phyloP scores from a whole-genome alignment of 192 early-diverging fungal genomes.

The Thoreauomyces humboldtii region DNA sequence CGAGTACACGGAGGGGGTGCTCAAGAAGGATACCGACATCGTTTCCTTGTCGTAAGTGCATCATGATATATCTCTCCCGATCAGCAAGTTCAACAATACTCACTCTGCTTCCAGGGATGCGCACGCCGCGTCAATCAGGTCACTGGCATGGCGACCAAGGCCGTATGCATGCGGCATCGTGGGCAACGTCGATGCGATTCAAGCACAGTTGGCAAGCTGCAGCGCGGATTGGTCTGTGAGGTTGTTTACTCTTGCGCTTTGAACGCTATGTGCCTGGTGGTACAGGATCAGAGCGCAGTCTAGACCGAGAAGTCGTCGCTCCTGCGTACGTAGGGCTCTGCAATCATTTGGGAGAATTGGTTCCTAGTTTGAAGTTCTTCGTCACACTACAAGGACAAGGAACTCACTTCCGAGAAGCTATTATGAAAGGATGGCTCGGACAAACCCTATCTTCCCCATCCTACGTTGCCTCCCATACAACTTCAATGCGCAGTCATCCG shows the following conservation, averaged over 20 bases:
- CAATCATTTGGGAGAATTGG: no score
- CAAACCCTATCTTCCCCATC: no score
- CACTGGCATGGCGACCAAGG: conserved; percentile 64
- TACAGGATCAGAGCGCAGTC: no score
- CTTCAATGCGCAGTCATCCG: no score
- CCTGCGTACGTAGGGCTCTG: no score
- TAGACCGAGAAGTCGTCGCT: no score
- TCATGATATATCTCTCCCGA: background rate
- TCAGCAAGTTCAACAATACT: background rate
- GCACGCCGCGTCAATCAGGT: conserved; percentile 24
- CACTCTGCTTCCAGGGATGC: conserved; percentile 42
- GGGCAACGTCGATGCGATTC: background rate
- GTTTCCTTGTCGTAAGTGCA: background rate
- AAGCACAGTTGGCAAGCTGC: conserved; percentile 59
- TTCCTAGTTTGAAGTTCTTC: no score
- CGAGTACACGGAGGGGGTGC: conserved; percentile 32
- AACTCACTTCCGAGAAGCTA: no score
- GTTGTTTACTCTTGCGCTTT: conserved; percentile 45
- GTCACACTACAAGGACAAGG: no score
- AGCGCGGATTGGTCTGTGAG: conserved; percentile 75
- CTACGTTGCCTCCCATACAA: no score
- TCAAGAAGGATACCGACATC: background rate
- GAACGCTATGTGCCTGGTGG: no score
- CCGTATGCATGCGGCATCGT: background rate
- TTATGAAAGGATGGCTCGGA: no score